Conservation (phyloP, 768 basidiomycete species). For the Cyclocybe aegerita region DNA sequence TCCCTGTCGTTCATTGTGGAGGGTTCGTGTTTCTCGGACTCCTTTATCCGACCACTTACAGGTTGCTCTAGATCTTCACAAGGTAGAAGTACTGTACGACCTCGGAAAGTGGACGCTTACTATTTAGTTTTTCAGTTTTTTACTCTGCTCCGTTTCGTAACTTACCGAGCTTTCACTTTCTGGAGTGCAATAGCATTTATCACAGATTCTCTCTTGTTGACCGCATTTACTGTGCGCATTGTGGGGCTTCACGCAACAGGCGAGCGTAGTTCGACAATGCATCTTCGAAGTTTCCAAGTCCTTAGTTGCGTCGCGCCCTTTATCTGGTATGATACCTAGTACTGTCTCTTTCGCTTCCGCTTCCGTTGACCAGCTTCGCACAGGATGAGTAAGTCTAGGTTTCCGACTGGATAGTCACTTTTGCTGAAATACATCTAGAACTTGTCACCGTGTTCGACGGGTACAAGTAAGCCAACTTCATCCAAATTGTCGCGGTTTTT, state of each 20-base stretch:
- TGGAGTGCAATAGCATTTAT: slow-evolving; percentile 72
- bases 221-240: slow-evolving; percentile 76
- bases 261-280: slow-evolving; percentile 35
- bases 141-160: slow-evolving; percentile 70
- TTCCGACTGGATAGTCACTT: neutral
- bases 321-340: slow-evolving; percentile 62
- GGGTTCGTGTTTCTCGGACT: slow-evolving; percentile 45
- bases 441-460: slow-evolving; percentile 81
- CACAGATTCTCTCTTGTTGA: slow-evolving; percentile 70
- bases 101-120: too few relatives aligned
- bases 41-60: neutral
- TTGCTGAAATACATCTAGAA: slow-evolving; percentile 39
- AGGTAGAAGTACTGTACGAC: too few relatives aligned
- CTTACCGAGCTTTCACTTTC: slow-evolving; percentile 80
- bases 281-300: slow-evolving; percentile 80
- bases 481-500: neutral
- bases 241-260: slow-evolving; percentile 44
- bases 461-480: slow-evolving; percentile 56
- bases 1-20: slow-evolving; percentile 76
- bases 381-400: slow-evolving; percentile 75
- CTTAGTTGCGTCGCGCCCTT: slow-evolving; percentile 86
- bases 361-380: neutral
- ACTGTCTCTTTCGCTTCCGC: neutral
- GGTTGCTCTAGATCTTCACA: slow-evolving; percentile 46
- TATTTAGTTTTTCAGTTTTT: slow-evolving; percentile 66